Evolutionary conservation across 352 stramenopile species (phyloP).

Genomic region (Halophytophthora polymorphica): DNA sequence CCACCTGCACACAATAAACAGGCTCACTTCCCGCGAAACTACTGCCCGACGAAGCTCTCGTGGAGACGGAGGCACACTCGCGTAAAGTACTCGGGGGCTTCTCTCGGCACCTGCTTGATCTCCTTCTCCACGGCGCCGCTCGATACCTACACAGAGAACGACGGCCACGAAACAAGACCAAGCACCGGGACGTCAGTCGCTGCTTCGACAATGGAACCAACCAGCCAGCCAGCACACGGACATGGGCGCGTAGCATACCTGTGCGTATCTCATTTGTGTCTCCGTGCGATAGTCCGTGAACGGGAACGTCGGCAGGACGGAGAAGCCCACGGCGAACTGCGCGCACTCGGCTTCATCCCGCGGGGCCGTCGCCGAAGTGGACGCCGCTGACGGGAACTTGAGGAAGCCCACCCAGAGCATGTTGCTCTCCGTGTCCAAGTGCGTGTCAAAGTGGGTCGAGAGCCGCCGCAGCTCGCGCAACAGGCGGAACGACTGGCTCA

Average conservation of each 20-base stretch:
- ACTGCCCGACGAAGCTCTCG: slow-evolving; percentile 42
- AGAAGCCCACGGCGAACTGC: slow-evolving; percentile 59
- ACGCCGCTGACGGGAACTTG: slow-evolving; percentile 35
- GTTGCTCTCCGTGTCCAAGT: slow-evolving; percentile 37
- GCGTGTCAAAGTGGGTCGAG: slow-evolving; percentile 49
- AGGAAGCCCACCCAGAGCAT: slow-evolving; percentile 67
- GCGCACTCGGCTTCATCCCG: slow-evolving; percentile 12
- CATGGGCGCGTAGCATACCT: slow-evolving; percentile 32
- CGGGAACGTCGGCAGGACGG: slow-evolving; percentile 44
- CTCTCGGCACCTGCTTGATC: slow-evolving; percentile 37
- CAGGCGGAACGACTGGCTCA: slow-evolving; percentile 53
- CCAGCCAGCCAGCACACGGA: too few relatives aligned
- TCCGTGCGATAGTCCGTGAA: slow-evolving; percentile 45
- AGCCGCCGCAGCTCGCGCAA: slow-evolving; percentile 56
- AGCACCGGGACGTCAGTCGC: neutral
- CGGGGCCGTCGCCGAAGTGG: slow-evolving; percentile 10
- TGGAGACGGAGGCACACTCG: slow-evolving; percentile 48
- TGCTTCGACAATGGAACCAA: slow-evolving; percentile 1
- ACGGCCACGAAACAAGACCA: slow-evolving; percentile 1
- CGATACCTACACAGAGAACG: slow-evolving; percentile 39
- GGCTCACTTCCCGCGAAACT: neutral
- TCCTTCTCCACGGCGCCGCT: slow-evolving; percentile 40
- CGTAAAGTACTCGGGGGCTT: slow-evolving; percentile 50
- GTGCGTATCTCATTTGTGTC: slow-evolving; percentile 42
- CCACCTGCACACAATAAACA: slow-evolving; percentile 11